Percentiles rank a stretch among this genome's conserved stretches.
phyloP scores from a whole-genome alignment of 257 asterid species.

The Catharanthus roseus region DNA sequence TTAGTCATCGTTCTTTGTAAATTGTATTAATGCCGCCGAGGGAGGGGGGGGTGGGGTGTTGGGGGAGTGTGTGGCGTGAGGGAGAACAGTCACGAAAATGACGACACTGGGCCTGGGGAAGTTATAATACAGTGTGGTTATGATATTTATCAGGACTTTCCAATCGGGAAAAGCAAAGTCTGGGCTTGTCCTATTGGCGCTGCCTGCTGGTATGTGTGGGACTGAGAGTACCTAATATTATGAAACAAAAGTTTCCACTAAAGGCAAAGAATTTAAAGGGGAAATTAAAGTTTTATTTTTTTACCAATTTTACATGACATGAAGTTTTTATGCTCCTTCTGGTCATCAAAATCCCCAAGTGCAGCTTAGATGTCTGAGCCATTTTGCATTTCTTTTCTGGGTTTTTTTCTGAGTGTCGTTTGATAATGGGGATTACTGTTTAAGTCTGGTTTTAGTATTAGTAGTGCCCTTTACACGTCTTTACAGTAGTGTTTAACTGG shows the following conservation, averaged over 20 bases:
- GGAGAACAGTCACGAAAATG: neutral
- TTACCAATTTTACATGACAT: conserved; percentile 14
- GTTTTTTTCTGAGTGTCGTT: neutral
- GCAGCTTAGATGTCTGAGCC: conserved; percentile 37
- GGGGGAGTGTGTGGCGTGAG: conserved; percentile 8
- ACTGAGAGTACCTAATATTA: conserved; percentile 7
- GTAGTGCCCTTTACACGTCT: neutral
- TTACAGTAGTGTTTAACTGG: conserved; percentile 29
- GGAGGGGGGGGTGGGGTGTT: conserved; percentile 6
- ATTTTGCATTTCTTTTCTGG: conserved; percentile 3
- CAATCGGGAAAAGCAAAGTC: conserved; percentile 31
- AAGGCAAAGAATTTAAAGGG: conserved; percentile 30
- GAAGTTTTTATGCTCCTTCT: conserved; percentile 8
- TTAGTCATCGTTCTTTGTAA: neutral
- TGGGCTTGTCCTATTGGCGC: conserved; percentile 40
- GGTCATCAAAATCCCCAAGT: conserved; percentile 13
- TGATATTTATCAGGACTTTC: conserved; percentile 14
- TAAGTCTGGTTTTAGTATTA: conserved; percentile 1
- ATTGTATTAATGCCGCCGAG: neutral
- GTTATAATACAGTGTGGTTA: conserved; percentile 1
- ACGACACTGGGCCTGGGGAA: neutral
- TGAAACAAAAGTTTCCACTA: conserved; percentile 27
- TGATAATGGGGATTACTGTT: neutral
- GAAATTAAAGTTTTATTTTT: conserved; percentile 22
- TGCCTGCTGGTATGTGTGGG: conserved; percentile 3